Conservation (phyloP, 495 filamentous ascomycete species). For the Aspergillus mulundensis region DNA sequence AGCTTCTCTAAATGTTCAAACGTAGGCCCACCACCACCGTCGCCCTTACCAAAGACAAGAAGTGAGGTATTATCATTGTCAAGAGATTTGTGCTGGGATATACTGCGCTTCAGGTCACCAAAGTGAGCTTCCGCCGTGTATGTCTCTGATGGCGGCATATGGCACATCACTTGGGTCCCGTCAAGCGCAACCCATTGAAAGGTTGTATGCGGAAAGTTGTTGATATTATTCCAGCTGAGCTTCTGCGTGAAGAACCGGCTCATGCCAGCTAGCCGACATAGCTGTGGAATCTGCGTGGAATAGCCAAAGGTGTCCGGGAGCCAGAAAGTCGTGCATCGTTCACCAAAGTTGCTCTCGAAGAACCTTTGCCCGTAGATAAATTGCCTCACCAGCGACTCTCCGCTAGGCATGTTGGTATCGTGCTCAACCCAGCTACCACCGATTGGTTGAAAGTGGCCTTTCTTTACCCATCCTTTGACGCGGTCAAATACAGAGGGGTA, state of each 20-base stretch:
- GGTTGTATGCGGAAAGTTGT: conserved; percentile 96
- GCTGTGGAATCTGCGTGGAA: conserved; percentile 86
- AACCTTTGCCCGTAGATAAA: conserved; percentile 93
- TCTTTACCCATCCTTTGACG: conserved; percentile 84
- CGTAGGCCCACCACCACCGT: conserved; percentile 94
- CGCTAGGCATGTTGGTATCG: conserved; percentile 94
- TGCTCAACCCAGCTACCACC: conserved; percentile 99
- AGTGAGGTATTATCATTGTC: conserved; percentile 84
- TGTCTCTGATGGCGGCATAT: conserved; percentile 92
- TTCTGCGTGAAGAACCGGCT: conserved; percentile 96
- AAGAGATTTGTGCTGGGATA: conserved; percentile 91
- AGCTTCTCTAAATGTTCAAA: conserved; percentile 92
- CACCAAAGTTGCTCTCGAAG: conserved; percentile 90
- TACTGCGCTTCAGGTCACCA: conserved; percentile 86
- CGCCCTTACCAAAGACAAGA: conserved; percentile 91
- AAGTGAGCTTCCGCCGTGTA: conserved; percentile 95
- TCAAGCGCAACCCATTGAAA: conserved; percentile 97
- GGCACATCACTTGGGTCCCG: conserved; percentile 92
- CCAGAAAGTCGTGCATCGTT: conserved; percentile 90
- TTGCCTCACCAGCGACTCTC: conserved; percentile 91
- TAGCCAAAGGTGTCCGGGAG: conserved; percentile 97
- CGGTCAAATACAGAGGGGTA: conserved; percentile 87
- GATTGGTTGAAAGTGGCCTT: conserved; percentile 88
- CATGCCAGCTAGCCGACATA: conserved; percentile 91
- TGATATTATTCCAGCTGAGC: conserved; percentile 96